Base-by-base conservation (phyloP, 495 filamentous ascomycete genomes). In the Hypoxylon crocopeplum region DNA sequence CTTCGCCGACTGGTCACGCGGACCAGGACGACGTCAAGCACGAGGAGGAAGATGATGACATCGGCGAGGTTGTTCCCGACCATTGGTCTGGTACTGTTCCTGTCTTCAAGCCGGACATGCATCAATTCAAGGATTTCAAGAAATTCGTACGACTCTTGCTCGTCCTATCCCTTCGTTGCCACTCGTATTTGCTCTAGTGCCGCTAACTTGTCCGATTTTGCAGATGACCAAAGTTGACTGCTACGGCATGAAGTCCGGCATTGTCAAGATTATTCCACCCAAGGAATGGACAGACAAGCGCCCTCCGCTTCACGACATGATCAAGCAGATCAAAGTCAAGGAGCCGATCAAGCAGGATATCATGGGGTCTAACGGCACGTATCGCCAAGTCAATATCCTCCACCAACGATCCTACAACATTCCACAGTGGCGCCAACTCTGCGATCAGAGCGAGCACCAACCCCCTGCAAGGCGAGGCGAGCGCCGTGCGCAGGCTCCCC, bases 281-380 rank as follows among this genome's bases (percentile, higher is more conserved):
- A 78, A 88, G 66, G 95, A 97, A 86, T 98, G 94, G 94, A 91
- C 80, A 70, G 88, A 92, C 57, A 75, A 84, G 19, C 85, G 93
- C 19, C 88, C 90, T 15, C 71, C 82, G 25, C 85, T 97, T 56
- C 85, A 94, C 62, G 89, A 97, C 63, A 80, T 87, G 48, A 84
- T 98, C 54, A 97, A 97, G 73, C 87, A 87, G 46, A 90, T 98
- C 69, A 88, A 86, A 55, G 91, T 97, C 64, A 94, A 92, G 78
- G 95, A 98, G 59, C 94, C 94, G 7, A 98, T 98, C 71, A 94
- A 89, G 68, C 94, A 98, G 68, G 94, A 98, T 63, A 98, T 98
- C 69, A 91, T 92, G 79, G 95, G 93, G 7, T 90, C 86, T 44
- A 88, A 93, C 64, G 94, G 95, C 21, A 93, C 88, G 25, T 98